Percentiles rank a stretch among this genome's conserved stretches.
These are phyloP conservation scores for Cercophora samala DNA, from an alignment of 495 filamentous ascomycete species.

Conservation along the genomic window DNA sequence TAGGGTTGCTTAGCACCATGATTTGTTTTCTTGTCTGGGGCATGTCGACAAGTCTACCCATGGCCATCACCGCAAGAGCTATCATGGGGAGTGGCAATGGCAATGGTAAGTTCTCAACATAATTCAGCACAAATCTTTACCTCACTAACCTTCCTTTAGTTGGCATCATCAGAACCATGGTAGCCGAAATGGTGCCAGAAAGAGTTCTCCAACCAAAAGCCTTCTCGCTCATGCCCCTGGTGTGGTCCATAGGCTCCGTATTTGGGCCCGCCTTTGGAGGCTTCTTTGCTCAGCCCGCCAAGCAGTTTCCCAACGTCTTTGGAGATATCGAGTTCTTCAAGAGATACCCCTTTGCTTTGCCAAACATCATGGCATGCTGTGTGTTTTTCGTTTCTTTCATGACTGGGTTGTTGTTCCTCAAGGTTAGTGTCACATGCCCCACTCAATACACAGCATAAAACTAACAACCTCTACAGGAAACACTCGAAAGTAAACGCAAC, in stretches of 20 bases:
- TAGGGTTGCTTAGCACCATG: conserved; percentile 71
- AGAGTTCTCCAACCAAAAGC: conserved; percentile 77
- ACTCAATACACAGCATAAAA: not conserved
- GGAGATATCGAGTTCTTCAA: conserved; percentile 63
- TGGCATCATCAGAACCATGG: conserved; percentile 66
- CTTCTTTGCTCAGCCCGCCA: conserved; percentile 72
- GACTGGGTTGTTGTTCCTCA: conserved; percentile 68
- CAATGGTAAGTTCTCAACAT: conserved; percentile 51
- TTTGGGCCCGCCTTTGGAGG: conserved; percentile 88
- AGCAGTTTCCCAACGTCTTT: conserved; percentile 64
- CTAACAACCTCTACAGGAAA: conserved; percentile 55
- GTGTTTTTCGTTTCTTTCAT: conserved; percentile 72
- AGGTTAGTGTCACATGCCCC: conserved; percentile 33
- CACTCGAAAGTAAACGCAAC: conserved; percentile 61
- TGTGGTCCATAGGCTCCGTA: conserved; percentile 78
- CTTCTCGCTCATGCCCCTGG: conserved; percentile 81
- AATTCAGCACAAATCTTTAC: too few relatives aligned
- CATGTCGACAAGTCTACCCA: conserved; percentile 66
- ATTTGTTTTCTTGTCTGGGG: conserved; percentile 69
- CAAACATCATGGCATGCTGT: conserved; percentile 69
- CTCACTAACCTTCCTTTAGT: conserved; percentile 36
- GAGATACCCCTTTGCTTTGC: conserved; percentile 74
- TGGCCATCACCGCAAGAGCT: conserved; percentile 67
- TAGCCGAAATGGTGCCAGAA: conserved; percentile 75
- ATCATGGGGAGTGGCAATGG: conserved; percentile 65